Evolutionary conservation across 352 stramenopile genomes (phyloP).

Genomic region (Pythium aphanidermatum): DNA sequence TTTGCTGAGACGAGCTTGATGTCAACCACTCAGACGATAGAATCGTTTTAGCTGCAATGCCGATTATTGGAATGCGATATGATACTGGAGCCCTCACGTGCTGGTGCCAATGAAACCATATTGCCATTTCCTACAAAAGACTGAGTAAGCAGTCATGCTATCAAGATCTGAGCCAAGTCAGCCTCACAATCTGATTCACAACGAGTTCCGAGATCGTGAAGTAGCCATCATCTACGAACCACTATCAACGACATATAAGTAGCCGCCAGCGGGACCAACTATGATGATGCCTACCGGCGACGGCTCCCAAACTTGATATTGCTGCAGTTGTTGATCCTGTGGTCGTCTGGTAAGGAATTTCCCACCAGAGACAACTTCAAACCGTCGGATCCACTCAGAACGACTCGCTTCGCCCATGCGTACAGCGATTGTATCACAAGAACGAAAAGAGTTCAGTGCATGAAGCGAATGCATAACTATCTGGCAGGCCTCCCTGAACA

Average conservation of each 20-base stretch:
- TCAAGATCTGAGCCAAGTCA: background rate
- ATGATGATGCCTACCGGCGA: no score
- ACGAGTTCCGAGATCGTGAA: constrained; percentile 60
- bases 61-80: constrained; percentile 33
- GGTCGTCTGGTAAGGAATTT: constrained; percentile 43
- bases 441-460: constrained; percentile 59
- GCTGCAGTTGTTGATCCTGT: constrained; percentile 25
- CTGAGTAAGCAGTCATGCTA: background rate
- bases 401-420: background rate
- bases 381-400: constrained; percentile 28
- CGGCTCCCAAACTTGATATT: constrained; percentile 12
- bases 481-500: constrained; percentile 37
- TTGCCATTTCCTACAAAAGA: constrained; percentile 47
- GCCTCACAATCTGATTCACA: constrained; percentile 71
- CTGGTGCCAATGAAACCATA: constrained; percentile 55
- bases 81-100: background rate
- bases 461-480: constrained; percentile 29
- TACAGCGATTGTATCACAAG: constrained; percentile 64
- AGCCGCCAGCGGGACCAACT: background rate
- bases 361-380: constrained; percentile 49
- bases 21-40: constrained; percentile 28
- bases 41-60: constrained; percentile 40
- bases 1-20: constrained; percentile 12
- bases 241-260: constrained; percentile 24
- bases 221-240: constrained; percentile 53